Percentiles rank a stretch among this genome's conserved stretches.
Evolutionary conservation across 2,329 filamentous ascomycete species (phyloP).

Genomic region (Thielaviopsis euricoi): DNA sequence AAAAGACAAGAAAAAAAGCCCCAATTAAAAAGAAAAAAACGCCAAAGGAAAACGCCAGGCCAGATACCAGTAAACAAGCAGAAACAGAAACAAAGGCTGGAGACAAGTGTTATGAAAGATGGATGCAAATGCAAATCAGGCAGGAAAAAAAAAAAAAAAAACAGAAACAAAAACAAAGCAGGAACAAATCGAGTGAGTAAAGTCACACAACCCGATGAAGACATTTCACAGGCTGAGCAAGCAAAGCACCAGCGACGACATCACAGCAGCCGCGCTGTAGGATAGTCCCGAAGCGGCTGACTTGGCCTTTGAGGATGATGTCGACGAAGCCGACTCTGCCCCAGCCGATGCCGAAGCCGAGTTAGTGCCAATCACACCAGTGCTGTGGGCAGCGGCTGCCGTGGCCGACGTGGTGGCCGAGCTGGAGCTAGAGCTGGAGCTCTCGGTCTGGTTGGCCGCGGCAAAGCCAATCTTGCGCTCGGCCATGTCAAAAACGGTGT

Average conservation of each 20-base stretch:
- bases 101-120: not conserved
- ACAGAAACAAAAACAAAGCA: not conserved
- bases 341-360: not conserved
- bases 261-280: not conserved
- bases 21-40: too few species aligned
- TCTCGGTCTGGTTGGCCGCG: constrained; percentile 5
- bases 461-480: constrained; percentile 38
- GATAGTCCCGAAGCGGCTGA: not conserved
- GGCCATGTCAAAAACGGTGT: constrained; percentile 69
- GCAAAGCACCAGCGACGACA: not conserved
- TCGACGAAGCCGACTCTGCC: not conserved
- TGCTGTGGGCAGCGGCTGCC: not conserved
- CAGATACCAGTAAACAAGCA: not conserved
- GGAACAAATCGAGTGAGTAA: not conserved
- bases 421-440: not conserved
- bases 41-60: not conserved
- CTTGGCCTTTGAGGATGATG: not conserved
- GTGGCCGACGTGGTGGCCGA: not conserved
- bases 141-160: not conserved
- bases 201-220: not conserved
- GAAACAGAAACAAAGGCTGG: not conserved
- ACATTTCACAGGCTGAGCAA: not conserved
- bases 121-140: too few species aligned
- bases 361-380: not conserved
- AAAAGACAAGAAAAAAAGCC: not conserved